Conservation (phyloP, 1,139 yeast species). For the Hyphopichia buzzinii region DNA sequence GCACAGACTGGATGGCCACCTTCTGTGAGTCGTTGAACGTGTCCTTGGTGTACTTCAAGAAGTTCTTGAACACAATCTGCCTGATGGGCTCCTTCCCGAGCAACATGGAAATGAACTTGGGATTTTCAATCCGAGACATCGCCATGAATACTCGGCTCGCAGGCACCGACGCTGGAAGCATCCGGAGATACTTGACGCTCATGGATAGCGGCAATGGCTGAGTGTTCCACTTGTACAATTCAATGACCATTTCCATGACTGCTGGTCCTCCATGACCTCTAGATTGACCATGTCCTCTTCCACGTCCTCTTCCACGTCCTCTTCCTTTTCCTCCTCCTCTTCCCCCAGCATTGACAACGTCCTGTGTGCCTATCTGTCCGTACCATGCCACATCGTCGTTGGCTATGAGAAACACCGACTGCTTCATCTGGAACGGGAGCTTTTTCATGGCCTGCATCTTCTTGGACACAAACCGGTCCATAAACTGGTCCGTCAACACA, state of each 20-base stretch:
- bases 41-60: constrained; percentile 46
- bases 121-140: constrained; percentile 58
- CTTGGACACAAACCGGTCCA: constrained; percentile 42
- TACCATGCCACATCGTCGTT: constrained; percentile 40
- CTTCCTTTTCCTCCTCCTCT: constrained; percentile 28
- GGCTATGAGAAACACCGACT: constrained; percentile 44
- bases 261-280: constrained; percentile 18
- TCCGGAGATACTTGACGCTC: constrained; percentile 38
- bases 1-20: constrained; percentile 63
- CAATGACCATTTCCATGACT: constrained; percentile 45
- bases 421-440: constrained; percentile 47
- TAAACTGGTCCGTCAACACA: constrained; percentile 34
- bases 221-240: constrained; percentile 57
- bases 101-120: constrained; percentile 55
- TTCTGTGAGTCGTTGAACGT: constrained; percentile 63
- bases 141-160: constrained; percentile 62
- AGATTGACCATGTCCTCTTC: no score
- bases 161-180: constrained; percentile 64
- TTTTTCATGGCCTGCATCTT: constrained; percentile 42
- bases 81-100: constrained; percentile 60
- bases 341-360: constrained; percentile 21
- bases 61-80: constrained; percentile 57
- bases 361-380: constrained; percentile 49
- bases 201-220: constrained; percentile 45
- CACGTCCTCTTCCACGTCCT: constrained; percentile 16